Evolutionary conservation across 305 asterid genomes (phyloP).

Genomic region (Petunia hybrid): DNA sequence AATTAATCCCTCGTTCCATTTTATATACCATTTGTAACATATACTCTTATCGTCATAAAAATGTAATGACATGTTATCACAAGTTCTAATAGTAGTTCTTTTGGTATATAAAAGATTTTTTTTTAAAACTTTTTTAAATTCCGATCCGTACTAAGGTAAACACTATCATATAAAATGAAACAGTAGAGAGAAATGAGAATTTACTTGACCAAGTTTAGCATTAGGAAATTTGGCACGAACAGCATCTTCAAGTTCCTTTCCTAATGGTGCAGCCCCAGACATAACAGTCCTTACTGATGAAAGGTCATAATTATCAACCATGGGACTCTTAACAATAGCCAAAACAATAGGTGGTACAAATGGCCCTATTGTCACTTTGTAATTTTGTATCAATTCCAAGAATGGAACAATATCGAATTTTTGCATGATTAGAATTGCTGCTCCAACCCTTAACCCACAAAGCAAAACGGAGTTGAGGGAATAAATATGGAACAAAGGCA

Average conservation of each 20-base stretch:
- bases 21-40: too few relatives aligned
- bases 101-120: too few relatives aligned
- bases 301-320: slow-evolving; percentile 76
- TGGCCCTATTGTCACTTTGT: slow-evolving; percentile 78
- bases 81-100: too few relatives aligned
- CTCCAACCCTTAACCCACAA: slow-evolving; percentile 85
- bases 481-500: slow-evolving; percentile 83
- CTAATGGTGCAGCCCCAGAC: slow-evolving; percentile 98
- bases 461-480: slow-evolving; percentile 73
- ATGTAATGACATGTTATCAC: too few relatives aligned
- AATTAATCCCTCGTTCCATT: too few relatives aligned
- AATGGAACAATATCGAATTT: slow-evolving; percentile 74
- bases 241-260: slow-evolving; percentile 90
- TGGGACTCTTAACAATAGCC: slow-evolving; percentile 73
- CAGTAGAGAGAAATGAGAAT: background rate
- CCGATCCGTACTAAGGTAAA: too few relatives aligned
- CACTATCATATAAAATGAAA: too few relatives aligned
- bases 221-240: slow-evolving; percentile 71
- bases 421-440: slow-evolving; percentile 76
- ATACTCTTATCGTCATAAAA: too few relatives aligned
- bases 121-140: too few relatives aligned
- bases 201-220: slow-evolving; percentile 88
- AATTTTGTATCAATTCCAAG: slow-evolving; percentile 74
- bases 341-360: slow-evolving; percentile 92
- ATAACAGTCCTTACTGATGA: slow-evolving; percentile 75